Evolutionary conservation across 257 asterid genomes (phyloP).

Genomic region (Nicotiana otophora): DNA sequence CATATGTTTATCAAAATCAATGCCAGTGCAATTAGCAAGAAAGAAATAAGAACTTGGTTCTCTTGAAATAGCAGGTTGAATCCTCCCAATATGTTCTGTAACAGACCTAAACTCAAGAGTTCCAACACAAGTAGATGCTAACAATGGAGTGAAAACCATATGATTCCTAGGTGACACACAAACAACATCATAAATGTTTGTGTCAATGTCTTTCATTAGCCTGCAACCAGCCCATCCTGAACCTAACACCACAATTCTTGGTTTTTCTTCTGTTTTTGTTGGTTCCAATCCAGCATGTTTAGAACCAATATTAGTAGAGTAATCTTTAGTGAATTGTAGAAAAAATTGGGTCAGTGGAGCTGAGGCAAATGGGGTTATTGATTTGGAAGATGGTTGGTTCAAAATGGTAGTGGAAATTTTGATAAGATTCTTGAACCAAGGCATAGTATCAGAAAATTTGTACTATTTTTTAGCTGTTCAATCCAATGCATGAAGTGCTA

Average conservation of each 20-base stretch:
- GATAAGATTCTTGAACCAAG: conserved; percentile 70
- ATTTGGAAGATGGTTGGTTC: conserved; percentile 24
- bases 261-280: conserved; percentile 76
- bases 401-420: conserved; percentile 39
- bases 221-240: conserved; percentile 99
- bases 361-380: conserved; percentile 12
- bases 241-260: conserved; percentile 90
- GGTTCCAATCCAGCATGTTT: conserved; percentile 44
- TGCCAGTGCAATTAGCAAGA: conserved; percentile 67
- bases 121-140: conserved; percentile 98
- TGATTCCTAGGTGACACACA: conserved; percentile 94
- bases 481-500: neutral
- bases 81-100: conserved; percentile 88
- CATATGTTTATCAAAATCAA: conserved; percentile 69
- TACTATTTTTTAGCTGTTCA: neutral
- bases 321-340: conserved; percentile 40
- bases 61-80: conserved; percentile 86
- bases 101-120: conserved; percentile 98
- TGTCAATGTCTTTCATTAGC: conserved; percentile 77
- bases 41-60: conserved; percentile 90
- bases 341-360: conserved; percentile 39
- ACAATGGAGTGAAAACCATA: conserved; percentile 96
- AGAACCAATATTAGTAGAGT: neutral
- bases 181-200: conserved; percentile 64
- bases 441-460: conserved; percentile 31